phyloP scores from a whole-genome alignment of 2,329 filamentous ascomycete genomes.

The Pezicula carpinea region DNA sequence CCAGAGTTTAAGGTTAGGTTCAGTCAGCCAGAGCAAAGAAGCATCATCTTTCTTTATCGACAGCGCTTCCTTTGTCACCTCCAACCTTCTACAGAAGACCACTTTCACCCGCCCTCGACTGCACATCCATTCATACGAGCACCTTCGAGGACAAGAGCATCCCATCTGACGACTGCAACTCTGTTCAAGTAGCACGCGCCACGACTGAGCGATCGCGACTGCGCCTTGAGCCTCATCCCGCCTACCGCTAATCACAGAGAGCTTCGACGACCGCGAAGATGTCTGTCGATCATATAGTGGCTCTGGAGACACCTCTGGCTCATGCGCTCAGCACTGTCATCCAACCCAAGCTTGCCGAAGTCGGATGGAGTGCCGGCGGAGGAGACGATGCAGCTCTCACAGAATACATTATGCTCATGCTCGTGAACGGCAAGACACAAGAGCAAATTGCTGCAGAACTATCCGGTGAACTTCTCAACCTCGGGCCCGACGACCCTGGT shows the following conservation, averaged over 20 bases:
- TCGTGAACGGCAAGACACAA: conserved; percentile 90
- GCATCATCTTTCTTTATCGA: no score
- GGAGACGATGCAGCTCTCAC: conserved; percentile 74
- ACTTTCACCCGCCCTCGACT: no score
- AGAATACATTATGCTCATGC: conserved; percentile 96
- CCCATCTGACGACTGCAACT: not conserved
- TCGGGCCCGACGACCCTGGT: conserved; percentile 77
- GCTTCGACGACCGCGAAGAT: conserved; percentile 45
- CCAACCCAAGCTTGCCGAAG: conserved; percentile 86
- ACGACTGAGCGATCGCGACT: not conserved
- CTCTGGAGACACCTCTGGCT: conserved; percentile 76
- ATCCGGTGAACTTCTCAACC: conserved; percentile 77
- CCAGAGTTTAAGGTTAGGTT: no score
- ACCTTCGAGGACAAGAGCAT: not conserved
- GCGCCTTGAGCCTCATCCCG: conserved; percentile 1
- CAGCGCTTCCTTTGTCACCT: not conserved
- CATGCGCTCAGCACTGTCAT: conserved; percentile 78
- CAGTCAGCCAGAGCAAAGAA: no score
- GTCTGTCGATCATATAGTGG: conserved; percentile 62
- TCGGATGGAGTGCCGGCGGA: conserved; percentile 83
- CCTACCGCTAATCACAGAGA: conserved; percentile 8
- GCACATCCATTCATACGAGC: not conserved
- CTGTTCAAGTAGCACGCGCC: not conserved
- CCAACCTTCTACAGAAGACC: not conserved
- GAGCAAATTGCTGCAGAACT: conserved; percentile 86